Evolutionary conservation across 257 asterid species (phyloP).

Genomic region (Jasminum sambac): DNA sequence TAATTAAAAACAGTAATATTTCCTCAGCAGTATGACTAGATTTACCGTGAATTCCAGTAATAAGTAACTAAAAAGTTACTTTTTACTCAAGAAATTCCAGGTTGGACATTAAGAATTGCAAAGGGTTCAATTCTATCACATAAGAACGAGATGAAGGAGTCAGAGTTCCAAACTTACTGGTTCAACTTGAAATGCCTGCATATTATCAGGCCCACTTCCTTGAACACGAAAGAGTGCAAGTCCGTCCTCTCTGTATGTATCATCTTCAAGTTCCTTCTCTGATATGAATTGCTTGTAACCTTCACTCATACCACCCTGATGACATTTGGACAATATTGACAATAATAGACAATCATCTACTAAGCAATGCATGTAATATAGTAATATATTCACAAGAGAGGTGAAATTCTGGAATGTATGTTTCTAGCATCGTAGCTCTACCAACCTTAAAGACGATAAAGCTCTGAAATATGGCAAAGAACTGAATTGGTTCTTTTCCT

Average conservation of each 20-base stretch:
- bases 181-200: constrained; percentile 92
- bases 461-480: constrained; percentile 68
- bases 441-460: constrained; percentile 68
- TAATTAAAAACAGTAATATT: constrained; percentile 13
- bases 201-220: constrained; percentile 69
- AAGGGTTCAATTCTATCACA: neutral
- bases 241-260: constrained; percentile 55
- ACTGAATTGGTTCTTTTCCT: constrained; percentile 65
- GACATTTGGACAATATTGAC: constrained; percentile 18
- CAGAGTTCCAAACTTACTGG: constrained; percentile 45
- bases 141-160: constrained; percentile 11
- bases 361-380: neutral
- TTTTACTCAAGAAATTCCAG: neutral
- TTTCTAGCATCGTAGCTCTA: constrained; percentile 4
- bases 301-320: constrained; percentile 71
- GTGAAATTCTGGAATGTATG: neutral
- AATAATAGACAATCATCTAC: neutral
- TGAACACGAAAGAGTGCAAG: constrained; percentile 76
- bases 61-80: no score
- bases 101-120: neutral
- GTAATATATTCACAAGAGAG: neutral
- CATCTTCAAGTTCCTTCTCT: constrained; percentile 62
- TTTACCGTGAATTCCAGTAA: no score
- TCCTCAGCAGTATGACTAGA: neutral
- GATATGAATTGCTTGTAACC: constrained; percentile 56